phyloP scores from a whole-genome alignment of 805 yeast genomes.

The Candida sphagnicola region DNA sequence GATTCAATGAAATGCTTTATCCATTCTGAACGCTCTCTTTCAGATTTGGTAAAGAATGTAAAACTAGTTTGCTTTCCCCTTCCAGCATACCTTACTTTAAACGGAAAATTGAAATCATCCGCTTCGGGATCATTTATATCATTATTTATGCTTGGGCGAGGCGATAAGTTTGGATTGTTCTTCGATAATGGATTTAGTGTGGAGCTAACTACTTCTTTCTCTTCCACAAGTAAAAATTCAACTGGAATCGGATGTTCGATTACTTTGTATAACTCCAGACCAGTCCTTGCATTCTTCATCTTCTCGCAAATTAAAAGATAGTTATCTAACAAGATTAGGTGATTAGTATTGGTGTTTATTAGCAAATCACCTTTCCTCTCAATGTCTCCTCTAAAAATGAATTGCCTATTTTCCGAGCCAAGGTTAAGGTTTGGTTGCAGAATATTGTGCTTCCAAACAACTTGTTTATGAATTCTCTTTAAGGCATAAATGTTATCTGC shows the following conservation, averaged over 20 bases:
- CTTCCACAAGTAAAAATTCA: slow-evolving; percentile 54
- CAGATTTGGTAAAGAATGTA: slow-evolving; percentile 46
- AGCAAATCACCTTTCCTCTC: slow-evolving; percentile 61
- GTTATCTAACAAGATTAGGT: slow-evolving; percentile 66
- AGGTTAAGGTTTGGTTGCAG: slow-evolving; percentile 48
- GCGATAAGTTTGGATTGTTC: neutral
- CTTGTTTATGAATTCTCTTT: slow-evolving; percentile 47
- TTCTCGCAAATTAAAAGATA: slow-evolving; percentile 63
- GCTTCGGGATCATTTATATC: slow-evolving; percentile 17
- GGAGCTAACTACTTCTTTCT: slow-evolving; percentile 17
- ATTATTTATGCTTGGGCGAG: slow-evolving; percentile 4
- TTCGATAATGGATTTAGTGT: slow-evolving; percentile 2
- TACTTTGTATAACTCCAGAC: slow-evolving; percentile 33
- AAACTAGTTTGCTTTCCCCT: slow-evolving; percentile 51
- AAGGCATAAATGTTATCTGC: slow-evolving; percentile 59
- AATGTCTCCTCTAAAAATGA: slow-evolving; percentile 57
- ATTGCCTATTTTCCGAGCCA: slow-evolving; percentile 49
- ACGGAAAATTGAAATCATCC: slow-evolving; percentile 34
- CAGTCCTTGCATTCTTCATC: slow-evolving; percentile 33
- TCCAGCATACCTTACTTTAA: slow-evolving; percentile 55
- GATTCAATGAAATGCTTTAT: slow-evolving; percentile 21
- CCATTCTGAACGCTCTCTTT: slow-evolving; percentile 59
- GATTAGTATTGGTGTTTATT: slow-evolving; percentile 48
- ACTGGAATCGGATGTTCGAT: slow-evolving; percentile 59
- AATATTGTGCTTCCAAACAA: slow-evolving; percentile 48